Conservation (phyloP, 2,329 filamentous ascomycete genomes). For the Stachybotrys echinatus region DNA sequence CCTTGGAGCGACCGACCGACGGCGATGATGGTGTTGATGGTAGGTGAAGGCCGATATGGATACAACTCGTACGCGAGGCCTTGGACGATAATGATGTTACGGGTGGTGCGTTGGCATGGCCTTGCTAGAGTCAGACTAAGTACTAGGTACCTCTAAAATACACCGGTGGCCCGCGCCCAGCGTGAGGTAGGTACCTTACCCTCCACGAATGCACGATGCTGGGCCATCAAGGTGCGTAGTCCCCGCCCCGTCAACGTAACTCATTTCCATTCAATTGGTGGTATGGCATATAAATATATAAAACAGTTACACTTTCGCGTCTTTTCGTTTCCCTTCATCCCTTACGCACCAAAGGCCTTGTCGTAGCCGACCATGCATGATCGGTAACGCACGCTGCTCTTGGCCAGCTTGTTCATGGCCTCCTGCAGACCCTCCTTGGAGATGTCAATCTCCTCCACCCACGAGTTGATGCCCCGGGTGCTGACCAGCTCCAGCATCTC, state of each 20-base stretch:
- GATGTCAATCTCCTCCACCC: conserved; percentile 71
- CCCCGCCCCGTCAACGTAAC: too few species aligned
- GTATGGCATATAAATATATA: background rate
- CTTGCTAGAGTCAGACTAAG: too few species aligned
- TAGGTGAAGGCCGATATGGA: too few species aligned
- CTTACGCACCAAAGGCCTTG: conserved; percentile 55
- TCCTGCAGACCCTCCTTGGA: conserved; percentile 64
- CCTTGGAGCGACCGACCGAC: too few species aligned
- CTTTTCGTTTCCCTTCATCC: conserved; percentile 2
- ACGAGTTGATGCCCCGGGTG: conserved; percentile 63
- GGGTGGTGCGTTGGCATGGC: too few species aligned
- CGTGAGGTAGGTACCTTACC: too few species aligned
- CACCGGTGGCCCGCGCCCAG: too few species aligned
- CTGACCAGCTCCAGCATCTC: conserved; percentile 68
- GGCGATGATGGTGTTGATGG: too few species aligned
- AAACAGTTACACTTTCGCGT: background rate
- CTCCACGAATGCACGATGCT: background rate
- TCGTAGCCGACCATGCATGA: conserved; percentile 70
- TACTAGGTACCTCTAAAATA: too few species aligned
- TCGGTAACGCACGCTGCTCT: conserved; percentile 68
- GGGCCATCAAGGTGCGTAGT: background rate
- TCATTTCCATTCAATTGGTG: background rate
- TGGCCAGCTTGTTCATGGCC: conserved; percentile 63
- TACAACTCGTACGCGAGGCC: too few species aligned
- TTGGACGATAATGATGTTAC: too few species aligned